These are phyloP conservation scores for Pseudisothecium myosuroides DNA, from an alignment of 225 moss, liverwort and hornwort species.

Conservation along the genomic window DNA sequence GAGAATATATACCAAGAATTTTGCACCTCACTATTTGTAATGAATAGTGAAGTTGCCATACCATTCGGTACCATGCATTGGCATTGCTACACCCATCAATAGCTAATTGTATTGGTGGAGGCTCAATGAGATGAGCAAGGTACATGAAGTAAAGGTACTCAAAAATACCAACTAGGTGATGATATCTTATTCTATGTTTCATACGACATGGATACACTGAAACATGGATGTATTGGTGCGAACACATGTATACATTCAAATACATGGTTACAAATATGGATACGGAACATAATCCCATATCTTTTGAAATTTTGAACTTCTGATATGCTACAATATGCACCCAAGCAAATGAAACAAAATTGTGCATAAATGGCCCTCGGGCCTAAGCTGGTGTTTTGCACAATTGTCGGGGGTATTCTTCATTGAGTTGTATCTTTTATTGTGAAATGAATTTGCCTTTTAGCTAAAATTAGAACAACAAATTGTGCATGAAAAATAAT, in stretches of 20 bases:
- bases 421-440: background rate
- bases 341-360: background rate
- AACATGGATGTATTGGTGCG: background rate
- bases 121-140: background rate
- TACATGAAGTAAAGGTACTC: background rate
- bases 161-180: background rate
- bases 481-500: background rate
- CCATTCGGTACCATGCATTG: accelerated
- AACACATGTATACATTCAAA: background rate
- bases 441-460: background rate
- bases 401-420: accelerated
- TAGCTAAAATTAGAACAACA: background rate
- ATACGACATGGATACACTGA: background rate
- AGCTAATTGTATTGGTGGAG: background rate
- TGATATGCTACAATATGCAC: background rate
- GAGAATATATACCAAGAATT: background rate
- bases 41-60: background rate
- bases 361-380: background rate
- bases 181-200: accelerated
- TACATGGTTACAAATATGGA: background rate
- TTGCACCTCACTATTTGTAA: background rate
- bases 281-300: accelerated
- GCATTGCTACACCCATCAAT: accelerated
- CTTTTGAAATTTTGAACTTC: background rate
- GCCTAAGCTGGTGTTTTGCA: accelerated